phyloP scores from a whole-genome alignment of 139 green algal species.

The Eudorina sp. region DNA sequence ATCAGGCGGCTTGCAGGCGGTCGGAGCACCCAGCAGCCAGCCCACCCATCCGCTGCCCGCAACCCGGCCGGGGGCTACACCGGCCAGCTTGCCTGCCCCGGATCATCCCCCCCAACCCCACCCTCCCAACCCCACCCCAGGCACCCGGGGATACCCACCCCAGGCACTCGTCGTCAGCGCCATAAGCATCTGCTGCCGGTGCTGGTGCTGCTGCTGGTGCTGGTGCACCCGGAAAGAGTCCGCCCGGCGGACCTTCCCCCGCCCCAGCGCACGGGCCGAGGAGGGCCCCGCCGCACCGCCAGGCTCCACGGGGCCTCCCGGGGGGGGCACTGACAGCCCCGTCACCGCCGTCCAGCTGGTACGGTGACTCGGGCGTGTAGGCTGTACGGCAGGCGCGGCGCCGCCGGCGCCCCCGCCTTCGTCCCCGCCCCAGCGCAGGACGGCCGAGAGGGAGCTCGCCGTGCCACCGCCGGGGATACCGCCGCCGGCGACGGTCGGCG shows the following conservation, averaged over 20 bases:
- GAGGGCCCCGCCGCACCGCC: too few species aligned
- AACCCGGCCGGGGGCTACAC: background rate
- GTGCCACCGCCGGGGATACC: too few species aligned
- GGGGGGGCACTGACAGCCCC: background rate
- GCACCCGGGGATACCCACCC: background rate
- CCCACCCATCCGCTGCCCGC: too few species aligned
- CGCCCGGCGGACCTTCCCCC: background rate
- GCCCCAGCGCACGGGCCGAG: background rate
- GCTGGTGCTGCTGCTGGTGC: constrained; percentile 3
- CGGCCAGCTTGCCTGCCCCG: background rate
- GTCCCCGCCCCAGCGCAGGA: too few species aligned
- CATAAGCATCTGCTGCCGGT: constrained; percentile 5
- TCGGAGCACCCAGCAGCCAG: too few species aligned
- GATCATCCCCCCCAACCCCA: background rate
- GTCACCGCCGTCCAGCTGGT: too few species aligned
- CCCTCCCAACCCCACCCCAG: background rate
- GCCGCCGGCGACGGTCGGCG: too few species aligned
- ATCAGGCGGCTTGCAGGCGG: background rate
- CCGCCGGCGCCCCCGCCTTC: too few species aligned
- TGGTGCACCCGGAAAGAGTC: background rate
- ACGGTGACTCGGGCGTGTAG: too few species aligned
- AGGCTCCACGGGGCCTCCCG: background rate
- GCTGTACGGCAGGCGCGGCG: too few species aligned
- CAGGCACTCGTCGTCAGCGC: constrained; percentile 14
- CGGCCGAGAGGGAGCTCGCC: too few species aligned